Evolutionary conservation across 495 filamentous ascomycete genomes (phyloP), one percentile per base, ranked within the genome.

Genomic region (Lasiosphaeria miniovina): DNA sequence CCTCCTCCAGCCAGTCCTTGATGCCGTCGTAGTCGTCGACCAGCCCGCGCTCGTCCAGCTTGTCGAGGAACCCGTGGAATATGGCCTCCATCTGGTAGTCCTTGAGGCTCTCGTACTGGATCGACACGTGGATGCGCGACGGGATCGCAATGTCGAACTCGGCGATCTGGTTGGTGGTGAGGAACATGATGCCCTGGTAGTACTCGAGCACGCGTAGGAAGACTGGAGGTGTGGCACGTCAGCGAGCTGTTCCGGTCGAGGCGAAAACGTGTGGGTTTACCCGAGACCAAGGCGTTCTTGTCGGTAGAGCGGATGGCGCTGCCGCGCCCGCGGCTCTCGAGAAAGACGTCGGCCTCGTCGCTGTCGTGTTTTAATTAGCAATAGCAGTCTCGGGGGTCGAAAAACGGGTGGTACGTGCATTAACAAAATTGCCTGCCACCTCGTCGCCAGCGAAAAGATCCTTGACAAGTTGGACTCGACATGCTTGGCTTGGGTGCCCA

Each of bases 361-460:
- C 24, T 24, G 24, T 24, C 24, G 24, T 24, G 2, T 24, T 24
- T 24, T 24, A 1, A 24, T 24, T 24, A 24, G 24, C 24, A 24
- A 24, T 24, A 2, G 0, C 24, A 24, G 24, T 24, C 24, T 24
- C 24, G 24, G 24, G 24, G 70, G 49, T 75, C 77, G 9, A 17
- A 32, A 40, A 17, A 54, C 5, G 8, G 2, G 15, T 4, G 17
- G 3, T 11, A 54, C 36, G 11, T 14, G 43, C 53, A 68, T 43
- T 10, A 82, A 69, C 1, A 82, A 57, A 3, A 82, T 66, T 5
- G 73, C 75, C 5, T 71, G 69, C 79, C 78, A 83, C 14, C 65
- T 59, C 0, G 60, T 62, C 12, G 68, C 70, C 15, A 82, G 68
- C 32, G 70, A 64, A n/a, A 84, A 69, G n/a, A 82, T 73, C 0